Conservation (phyloP, 192 early-diverging fungal species). For the Gryganskiella cystojenkinii region DNA sequence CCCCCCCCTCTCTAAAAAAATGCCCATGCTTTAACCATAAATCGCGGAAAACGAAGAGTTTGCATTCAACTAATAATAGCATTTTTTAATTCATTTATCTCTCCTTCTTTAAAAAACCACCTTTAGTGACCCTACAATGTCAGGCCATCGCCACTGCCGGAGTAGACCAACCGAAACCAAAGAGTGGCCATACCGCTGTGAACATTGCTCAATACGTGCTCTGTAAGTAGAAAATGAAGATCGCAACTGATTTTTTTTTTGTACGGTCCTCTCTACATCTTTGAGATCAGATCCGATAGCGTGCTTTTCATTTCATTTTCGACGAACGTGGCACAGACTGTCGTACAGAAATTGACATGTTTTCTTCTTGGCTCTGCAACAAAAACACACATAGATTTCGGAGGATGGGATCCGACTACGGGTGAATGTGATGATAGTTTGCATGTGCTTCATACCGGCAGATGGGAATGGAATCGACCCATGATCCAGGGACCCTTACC, state of each 20-base stretch:
- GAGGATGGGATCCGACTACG: conserved; percentile 48
- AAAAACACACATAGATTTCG: conserved; percentile 25
- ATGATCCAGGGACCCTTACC: conserved; percentile 39
- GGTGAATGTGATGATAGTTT: conserved; percentile 49
- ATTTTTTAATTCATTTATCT: conserved; percentile 1
- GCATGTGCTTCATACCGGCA: conserved; percentile 41
- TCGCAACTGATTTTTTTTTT: background rate
- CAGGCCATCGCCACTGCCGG: conserved; percentile 29
- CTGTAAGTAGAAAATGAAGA: conserved; percentile 48
- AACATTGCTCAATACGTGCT: conserved; percentile 59
- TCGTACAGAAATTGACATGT: background rate
- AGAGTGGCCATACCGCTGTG: conserved; percentile 57
- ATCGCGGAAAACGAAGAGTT: background rate
- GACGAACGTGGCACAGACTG: background rate
- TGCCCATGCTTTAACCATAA: background rate
- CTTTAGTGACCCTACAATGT: conserved; percentile 33
- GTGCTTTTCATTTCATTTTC: background rate
- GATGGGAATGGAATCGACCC: conserved; percentile 48
- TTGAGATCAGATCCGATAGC: background rate
- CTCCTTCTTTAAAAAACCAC: background rate
- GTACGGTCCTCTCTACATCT: background rate
- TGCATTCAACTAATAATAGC: background rate
- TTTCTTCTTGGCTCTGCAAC: background rate
- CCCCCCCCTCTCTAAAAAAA: background rate
- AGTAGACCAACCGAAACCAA: conserved; percentile 54